Evolutionary conservation across 2,329 filamentous ascomycete species (phyloP), one percentile per base, ranked within the genome.

Genomic region (Alternaria brassicae): DNA sequence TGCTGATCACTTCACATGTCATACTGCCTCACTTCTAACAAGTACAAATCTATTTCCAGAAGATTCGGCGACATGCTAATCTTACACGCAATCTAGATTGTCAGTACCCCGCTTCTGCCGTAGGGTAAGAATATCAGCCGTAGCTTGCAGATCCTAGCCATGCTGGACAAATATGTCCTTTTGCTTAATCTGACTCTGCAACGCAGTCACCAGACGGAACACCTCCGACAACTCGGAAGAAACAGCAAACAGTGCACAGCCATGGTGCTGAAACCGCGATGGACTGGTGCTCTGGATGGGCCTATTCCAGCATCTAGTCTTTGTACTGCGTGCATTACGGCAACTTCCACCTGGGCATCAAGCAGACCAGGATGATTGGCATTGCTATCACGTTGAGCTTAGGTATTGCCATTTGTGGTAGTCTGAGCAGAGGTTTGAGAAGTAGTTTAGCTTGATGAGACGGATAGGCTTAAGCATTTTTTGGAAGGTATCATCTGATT

Each of bases 111-210:
- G 41, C 52, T 48, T 40, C 34, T 54, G 19, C 34, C 36, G 40
- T 44, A 47, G 28, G 34, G 48, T 50, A 27, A 50, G 37, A 28
- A 23, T 50, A 40, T 47, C 49, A 40, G 44, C 47, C 48, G 56
- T 45, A 49, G 56, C 50, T 44, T 60, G 49, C 56, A 56, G 56
- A 59, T 55, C 52, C 51, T 54, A 37, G 50, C 37, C 23, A 45
- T 30, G 19, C 23, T 41, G 42, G 53, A 40, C 15, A 50, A 28
- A 27, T 47, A 30, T 34, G 48, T 53, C 19, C 25, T 25, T 28
- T 52, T 32, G 37, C 28, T 39, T 37, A 25, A 44, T 56, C 47
- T 41, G 34, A 39, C 30, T 41, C 37, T 41, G 28, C 36, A 32
- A 37, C 42, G 37, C 44, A 12, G 41, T 48, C 17, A 52, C 54